These are phyloP conservation scores for Termitomyces sp. DNA, from an alignment of 768 basidiomycete species.

Conservation along the genomic window DNA sequence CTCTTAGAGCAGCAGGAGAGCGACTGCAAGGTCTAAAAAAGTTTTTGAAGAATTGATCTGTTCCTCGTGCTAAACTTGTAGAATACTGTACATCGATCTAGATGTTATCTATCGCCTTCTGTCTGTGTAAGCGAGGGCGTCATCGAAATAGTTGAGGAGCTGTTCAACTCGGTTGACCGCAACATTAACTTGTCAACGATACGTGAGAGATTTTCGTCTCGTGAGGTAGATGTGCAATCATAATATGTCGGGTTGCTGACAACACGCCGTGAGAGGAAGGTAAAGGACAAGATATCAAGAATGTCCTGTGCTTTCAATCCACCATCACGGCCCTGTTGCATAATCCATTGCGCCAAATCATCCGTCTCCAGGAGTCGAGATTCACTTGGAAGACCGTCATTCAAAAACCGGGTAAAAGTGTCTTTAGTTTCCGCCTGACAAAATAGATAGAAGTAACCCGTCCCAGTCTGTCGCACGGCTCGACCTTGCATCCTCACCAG, in stretches of 20 bases:
- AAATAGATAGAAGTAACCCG: slow-evolving; percentile 77
- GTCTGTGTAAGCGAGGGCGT: neutral
- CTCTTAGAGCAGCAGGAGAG: slow-evolving; percentile 75
- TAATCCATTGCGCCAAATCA: slow-evolving; percentile 45
- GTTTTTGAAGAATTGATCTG: slow-evolving; percentile 33
- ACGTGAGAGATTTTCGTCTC: slow-evolving; percentile 59
- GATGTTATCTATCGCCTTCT: neutral
- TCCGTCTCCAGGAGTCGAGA: slow-evolving; percentile 60
- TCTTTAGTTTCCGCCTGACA: slow-evolving; percentile 86
- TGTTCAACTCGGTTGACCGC: slow-evolving; percentile 9
- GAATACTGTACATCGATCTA: slow-evolving; percentile 2
- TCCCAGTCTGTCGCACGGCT: slow-evolving; percentile 59
- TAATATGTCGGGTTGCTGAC: slow-evolving; percentile 85
- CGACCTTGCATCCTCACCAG: slow-evolving; percentile 89
- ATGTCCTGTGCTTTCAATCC: slow-evolving; percentile 58
- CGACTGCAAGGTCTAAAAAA: slow-evolving; percentile 73
- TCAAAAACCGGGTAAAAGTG: slow-evolving; percentile 77
- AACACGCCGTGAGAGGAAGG: slow-evolving; percentile 70
- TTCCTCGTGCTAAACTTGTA: slow-evolving; percentile 4
- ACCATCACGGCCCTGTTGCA: slow-evolving; percentile 29
- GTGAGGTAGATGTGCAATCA: slow-evolving; percentile 40
- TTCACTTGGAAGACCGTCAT: slow-evolving; percentile 87
- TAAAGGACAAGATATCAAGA: slow-evolving; percentile 75
- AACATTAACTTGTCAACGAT: slow-evolving; percentile 54
- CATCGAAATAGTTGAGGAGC: neutral